phyloP scores from a whole-genome alignment of 176 grass and related monocot genomes.

The Lolium multiflorum region DNA sequence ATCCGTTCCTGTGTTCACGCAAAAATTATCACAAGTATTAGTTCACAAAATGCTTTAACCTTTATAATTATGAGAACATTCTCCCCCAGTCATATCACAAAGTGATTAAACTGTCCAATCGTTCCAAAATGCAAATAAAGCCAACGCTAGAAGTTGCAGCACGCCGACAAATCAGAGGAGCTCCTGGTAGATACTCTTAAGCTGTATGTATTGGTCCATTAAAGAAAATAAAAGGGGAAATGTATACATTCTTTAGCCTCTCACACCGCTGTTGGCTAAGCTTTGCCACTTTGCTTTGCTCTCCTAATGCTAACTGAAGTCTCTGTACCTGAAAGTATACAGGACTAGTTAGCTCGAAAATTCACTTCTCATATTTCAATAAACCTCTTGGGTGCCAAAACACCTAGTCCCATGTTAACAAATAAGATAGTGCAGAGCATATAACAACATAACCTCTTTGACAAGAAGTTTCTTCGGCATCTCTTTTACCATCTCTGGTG shows the following conservation, averaged over 20 bases:
- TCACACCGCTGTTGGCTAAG: constrained; percentile 63
- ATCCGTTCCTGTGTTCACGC: constrained; percentile 55
- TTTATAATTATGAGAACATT: constrained; percentile 17
- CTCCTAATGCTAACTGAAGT: constrained; percentile 68
- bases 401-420: constrained; percentile 16
- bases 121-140: constrained; percentile 7
- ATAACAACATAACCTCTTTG: constrained; percentile 50
- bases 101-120: neutral
- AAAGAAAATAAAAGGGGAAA: neutral
- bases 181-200: constrained; percentile 13
- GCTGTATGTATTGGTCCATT: neutral
- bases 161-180: neutral
- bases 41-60: neutral
- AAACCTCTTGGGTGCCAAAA: too few species aligned
- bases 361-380: too few species aligned
- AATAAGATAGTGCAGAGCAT: neutral
- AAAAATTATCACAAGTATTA: neutral
- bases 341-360: constrained; percentile 32
- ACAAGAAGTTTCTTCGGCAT: constrained; percentile 67
- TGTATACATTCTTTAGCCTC: constrained; percentile 66
- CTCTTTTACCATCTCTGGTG: constrained; percentile 64
- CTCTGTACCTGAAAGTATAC: constrained; percentile 63
- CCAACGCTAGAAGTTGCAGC: constrained; percentile 5
- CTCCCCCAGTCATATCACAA: constrained; percentile 10
- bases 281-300: constrained; percentile 67